Percentiles rank a stretch among this genome's conserved stretches.
These are phyloP conservation scores for Taphrina communis DNA, from an alignment of 1,139 yeast genomes.

Conservation along the genomic window DNA sequence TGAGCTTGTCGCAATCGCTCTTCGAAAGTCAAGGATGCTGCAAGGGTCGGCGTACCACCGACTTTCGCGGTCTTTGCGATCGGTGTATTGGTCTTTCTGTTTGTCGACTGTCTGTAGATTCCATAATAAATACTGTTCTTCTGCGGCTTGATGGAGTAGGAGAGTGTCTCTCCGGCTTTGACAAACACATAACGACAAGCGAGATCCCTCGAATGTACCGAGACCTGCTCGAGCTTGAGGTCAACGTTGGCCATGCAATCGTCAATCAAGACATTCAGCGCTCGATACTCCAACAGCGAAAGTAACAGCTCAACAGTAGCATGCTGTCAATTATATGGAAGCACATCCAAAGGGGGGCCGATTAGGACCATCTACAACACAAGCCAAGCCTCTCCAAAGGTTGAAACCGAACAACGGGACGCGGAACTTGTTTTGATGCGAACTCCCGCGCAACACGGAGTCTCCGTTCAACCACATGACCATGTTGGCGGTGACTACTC, in stretches of 20 bases:
- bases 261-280: too few relatives aligned
- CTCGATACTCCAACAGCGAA: too few relatives aligned
- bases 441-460: too few relatives aligned
- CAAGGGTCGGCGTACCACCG: slow-evolving; percentile 3
- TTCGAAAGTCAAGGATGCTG: slow-evolving; percentile 16
- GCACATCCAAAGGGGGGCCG: too few relatives aligned
- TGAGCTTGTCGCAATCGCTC: slow-evolving; percentile 36
- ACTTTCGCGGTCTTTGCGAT: slow-evolving; percentile 7
- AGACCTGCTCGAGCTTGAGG: slow-evolving; percentile 66
- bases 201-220: slow-evolving; percentile 85
- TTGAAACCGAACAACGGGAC: too few relatives aligned
- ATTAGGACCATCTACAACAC: too few relatives aligned
- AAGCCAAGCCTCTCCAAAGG: too few relatives aligned
- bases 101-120: slow-evolving; percentile 28
- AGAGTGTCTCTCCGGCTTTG: slow-evolving; percentile 67
- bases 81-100: neutral
- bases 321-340: too few relatives aligned
- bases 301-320: too few relatives aligned
- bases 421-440: too few relatives aligned
- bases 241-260: slow-evolving; percentile 21
- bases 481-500: too few relatives aligned
- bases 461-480: too few relatives aligned
- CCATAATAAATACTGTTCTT: slow-evolving; percentile 65
- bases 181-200: slow-evolving; percentile 88
- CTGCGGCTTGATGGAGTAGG: slow-evolving; percentile 82